A percentile compares a stretch with the other conserved stretches of the same genome.
These are phyloP conservation scores for Leccinum imitatum DNA, from an alignment of 768 basidiomycete species.

Conservation along the genomic window DNA sequence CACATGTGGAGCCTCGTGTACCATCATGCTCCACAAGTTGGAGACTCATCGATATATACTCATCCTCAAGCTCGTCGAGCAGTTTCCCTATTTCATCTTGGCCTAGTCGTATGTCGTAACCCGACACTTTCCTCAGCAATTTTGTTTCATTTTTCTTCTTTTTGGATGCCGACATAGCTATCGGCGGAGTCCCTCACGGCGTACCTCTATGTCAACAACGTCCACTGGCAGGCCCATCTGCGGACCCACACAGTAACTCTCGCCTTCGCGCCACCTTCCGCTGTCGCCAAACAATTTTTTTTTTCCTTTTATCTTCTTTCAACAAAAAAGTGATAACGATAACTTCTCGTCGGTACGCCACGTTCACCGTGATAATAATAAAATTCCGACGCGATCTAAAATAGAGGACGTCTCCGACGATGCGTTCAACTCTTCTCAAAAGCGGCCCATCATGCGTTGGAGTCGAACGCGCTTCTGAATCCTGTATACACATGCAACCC, in stretches of 20 bases:
- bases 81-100: no score
- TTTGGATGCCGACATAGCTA: no score
- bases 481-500: slow-evolving; percentile 3
- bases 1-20: no score
- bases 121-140: no score
- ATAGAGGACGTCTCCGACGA: neutral
- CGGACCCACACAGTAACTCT: neutral
- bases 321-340: neutral
- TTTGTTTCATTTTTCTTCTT: no score
- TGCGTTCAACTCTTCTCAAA: neutral
- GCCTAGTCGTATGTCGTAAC: no score
- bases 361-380: neutral
- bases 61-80: no score
- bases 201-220: no score
- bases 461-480: slow-evolving; percentile 16
- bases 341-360: neutral
- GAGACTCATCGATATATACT: no score
- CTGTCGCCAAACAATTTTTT: neutral
- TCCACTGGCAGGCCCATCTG: no score
- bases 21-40: no score
- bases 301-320: neutral
- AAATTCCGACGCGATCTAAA: neutral
- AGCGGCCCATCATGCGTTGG: neutral
- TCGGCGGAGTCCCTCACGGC: no score
- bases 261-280: neutral